Conservation (phyloP, 2,329 filamentous ascomycete species). For the Aureobasidium uvarum region DNA sequence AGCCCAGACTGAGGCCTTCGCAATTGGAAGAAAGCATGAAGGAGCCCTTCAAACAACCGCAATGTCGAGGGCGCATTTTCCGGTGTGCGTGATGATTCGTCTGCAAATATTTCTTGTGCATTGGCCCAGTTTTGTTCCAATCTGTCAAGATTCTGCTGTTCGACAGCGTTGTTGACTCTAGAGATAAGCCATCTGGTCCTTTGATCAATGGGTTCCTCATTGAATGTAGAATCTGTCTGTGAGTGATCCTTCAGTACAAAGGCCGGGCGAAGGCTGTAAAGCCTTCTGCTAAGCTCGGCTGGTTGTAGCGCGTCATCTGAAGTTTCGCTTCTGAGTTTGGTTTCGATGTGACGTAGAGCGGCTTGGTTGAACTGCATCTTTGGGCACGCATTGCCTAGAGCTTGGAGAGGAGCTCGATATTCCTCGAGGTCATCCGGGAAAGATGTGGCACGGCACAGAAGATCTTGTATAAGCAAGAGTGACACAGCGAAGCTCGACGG, state of each 20-base stretch:
- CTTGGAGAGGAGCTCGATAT: neutral
- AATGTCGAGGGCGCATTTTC: slow-evolving; percentile 28
- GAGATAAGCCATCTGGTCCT: neutral
- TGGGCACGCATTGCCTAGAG: neutral
- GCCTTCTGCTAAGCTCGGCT: neutral
- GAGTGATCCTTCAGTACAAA: neutral
- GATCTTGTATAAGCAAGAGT: slow-evolving; percentile 13
- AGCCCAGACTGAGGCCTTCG: slow-evolving; percentile 46
- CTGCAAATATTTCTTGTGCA: slow-evolving; percentile 26
- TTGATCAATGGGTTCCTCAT: neutral
- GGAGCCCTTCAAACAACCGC: slow-evolving; percentile 43
- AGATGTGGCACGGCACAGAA: neutral
- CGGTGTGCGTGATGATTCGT: neutral
- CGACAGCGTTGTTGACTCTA: slow-evolving; percentile 20
- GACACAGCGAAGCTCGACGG: neutral
- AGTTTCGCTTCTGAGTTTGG: neutral
- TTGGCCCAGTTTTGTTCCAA: slow-evolving; percentile 31
- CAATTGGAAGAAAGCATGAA: slow-evolving; percentile 50
- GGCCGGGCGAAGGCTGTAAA: neutral
- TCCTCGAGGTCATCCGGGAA: neutral
- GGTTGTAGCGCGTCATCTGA: neutral
- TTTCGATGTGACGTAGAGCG: neutral
- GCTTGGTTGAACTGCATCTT: neutral
- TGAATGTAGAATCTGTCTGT: neutral
- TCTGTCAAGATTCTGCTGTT: slow-evolving; percentile 29